Base-by-base conservation (phyloP, 1,139 yeast species). In the Suzukiozyma palmioleophila region DNA sequence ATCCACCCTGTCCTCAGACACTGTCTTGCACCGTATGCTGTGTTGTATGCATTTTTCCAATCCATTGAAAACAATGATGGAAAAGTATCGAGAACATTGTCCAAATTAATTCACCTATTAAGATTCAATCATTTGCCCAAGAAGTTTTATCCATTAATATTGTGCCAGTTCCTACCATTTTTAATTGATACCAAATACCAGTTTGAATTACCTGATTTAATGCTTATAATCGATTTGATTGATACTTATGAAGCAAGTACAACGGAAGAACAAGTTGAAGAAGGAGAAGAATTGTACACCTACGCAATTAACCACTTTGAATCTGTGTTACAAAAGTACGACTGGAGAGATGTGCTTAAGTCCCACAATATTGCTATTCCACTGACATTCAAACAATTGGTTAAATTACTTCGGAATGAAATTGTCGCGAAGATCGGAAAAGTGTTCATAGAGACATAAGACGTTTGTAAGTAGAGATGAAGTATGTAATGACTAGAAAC, bases 1-100 rank as follows among this genome's bases (percentile, higher is more conserved):
- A 53, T 74, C 5, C 74, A 82, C 27, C 79, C 85, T 1, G 66
- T 77, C 1, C 73, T 84, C 44, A 75, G 79, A 47, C 89, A 84
- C 57, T 74, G 84, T 34, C 59, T 84, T 37, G 67, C 92, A 0
- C 94, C 94, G 24, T 83, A 82, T 54, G 90, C 87, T 0, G 82
- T 84, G 0, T 61, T 84, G 36, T 68, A 64, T 40, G 77, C 73
- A 45, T 79, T 71, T 48, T 73, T 71, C 56, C 56, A 60, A 15
- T 54, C 62, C 38, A 42, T 61, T 52, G 15, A 60, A 54, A 33
- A 54, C 50, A 43, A 54, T 46, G 44, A 51, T 44, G 24, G 34
- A n/a, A 37, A 35, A 15, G 31, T 41, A 8, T 33, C 40, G 10
- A 30, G 26, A 16, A 39, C 65, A 61, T 47, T 66, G 10, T 62